Evolutionary conservation across 306 rosid genomes (phyloP).

Genomic region (Castanospermum australe): DNA sequence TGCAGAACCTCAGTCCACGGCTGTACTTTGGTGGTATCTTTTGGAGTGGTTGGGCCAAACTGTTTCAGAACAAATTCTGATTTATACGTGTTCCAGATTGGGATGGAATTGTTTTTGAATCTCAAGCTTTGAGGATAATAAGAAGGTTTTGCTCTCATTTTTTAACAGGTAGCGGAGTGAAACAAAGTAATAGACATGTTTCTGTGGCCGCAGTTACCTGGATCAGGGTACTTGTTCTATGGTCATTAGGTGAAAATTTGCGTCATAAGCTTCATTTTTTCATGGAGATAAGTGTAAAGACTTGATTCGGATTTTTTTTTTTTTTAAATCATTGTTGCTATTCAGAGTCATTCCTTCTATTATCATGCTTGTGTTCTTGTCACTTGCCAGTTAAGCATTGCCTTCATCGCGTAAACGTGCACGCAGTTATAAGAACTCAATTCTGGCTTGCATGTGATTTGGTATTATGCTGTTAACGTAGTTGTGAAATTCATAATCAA

Average conservation of each 20-base stretch:
- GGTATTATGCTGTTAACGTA: not conserved
- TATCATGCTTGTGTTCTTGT: not conserved
- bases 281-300: not conserved
- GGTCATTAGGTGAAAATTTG: not conserved
- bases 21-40: not conserved
- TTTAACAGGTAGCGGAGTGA: not conserved
- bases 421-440: not conserved
- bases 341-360: not conserved
- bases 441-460: not conserved
- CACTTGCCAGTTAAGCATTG: not conserved
- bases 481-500: not conserved
- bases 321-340: not conserved
- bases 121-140: not conserved
- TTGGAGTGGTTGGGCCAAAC: constrained; percentile 1
- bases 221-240: not conserved
- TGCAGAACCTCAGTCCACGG: not conserved
- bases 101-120: not conserved
- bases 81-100: not conserved
- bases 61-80: constrained; percentile 12
- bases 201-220: not conserved
- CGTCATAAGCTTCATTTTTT: constrained; percentile 18
- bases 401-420: not conserved
- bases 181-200: not conserved
- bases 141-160: constrained; percentile 12
- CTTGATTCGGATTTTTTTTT: not conserved